Base-by-base conservation (phyloP, 208 protist genomes). In the Angomonas ambiguus region DNA sequence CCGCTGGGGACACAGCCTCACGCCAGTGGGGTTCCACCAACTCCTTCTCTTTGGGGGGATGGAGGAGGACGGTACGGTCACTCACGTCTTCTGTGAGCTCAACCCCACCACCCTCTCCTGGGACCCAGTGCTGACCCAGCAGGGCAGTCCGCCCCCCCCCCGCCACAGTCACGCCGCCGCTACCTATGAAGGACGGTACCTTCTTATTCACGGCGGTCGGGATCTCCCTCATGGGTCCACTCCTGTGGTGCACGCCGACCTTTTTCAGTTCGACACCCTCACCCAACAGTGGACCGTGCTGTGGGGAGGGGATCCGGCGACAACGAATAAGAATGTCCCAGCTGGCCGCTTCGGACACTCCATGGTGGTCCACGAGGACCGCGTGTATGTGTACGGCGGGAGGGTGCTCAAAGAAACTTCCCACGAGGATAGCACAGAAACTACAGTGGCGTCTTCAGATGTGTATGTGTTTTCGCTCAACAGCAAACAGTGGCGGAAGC, bases 1-100 rank as follows among this genome's bases (percentile, higher is more conserved):
- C 0, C 77, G 82, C 27, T 94, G 83, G 84, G 87, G 87, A 30
- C 84, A 91, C 74, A 86, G 85, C 0, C 68, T 94, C 16, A 91
- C 87, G 0, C 61, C 82, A 16, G 74, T 94, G 24, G 69, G 41
- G 18, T 53, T 65, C 0, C 63, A 79, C 2, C 71, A 74, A 35
- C 69, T 94, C 20, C 62, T 85, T 18, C 53, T 88, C 18, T 94
- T 91, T 65, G 84, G 84, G 55, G 88, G 88, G 41, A 79, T 86
- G 66, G 83, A 86, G 28, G 34, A 76, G 1, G 62, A 63, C 35
- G 77, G 79, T 35, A 48, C 67, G 16, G 79, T 79, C 38, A 82
- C 74, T 34, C 62, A 76, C 25, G 51, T 68, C 30, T 74, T 91
- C 22, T 80, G 85, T 67, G 72, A 81, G 35, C 90, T 90, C 70